phyloP scores from a whole-genome alignment of 306 rosid species.

The Glycine soja region DNA sequence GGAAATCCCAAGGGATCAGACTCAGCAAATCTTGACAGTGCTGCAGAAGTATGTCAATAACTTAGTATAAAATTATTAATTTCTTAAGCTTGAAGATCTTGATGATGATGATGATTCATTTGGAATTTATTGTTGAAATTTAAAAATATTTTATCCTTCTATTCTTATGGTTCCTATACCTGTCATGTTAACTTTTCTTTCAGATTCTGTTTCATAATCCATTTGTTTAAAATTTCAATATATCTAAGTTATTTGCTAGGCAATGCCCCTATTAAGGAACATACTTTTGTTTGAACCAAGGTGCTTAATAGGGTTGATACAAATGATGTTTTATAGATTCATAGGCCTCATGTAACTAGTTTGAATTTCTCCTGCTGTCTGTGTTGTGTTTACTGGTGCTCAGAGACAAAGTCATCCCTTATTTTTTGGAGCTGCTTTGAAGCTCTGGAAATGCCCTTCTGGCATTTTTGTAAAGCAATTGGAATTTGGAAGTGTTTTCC shows the following conservation, averaged over 20 bases:
- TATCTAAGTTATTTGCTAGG: slow-evolving; percentile 31
- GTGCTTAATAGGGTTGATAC: slow-evolving; percentile 16
- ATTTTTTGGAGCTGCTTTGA: slow-evolving; percentile 20
- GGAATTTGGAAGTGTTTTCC: not conserved
- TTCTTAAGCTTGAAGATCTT: slow-evolving; percentile 40
- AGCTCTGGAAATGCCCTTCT: slow-evolving; percentile 26
- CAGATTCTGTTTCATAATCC: slow-evolving; percentile 15
- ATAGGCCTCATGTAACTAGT: slow-evolving; percentile 15
- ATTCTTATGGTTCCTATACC: slow-evolving; percentile 30
- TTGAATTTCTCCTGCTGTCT: slow-evolving; percentile 11
- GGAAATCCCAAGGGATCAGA: slow-evolving; percentile 96
- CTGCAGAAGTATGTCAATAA: slow-evolving; percentile 83
- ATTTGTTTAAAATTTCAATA: slow-evolving; percentile 33
- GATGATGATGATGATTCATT: slow-evolving; percentile 4
- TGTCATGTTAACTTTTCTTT: slow-evolving; percentile 5
- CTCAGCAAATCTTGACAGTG: slow-evolving; percentile 97
- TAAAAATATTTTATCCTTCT: slow-evolving; percentile 28
- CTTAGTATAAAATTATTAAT: slow-evolving; percentile 22
- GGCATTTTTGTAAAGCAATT: slow-evolving; percentile 12
- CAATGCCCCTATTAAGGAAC: slow-evolving; percentile 4
- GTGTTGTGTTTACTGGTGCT: slow-evolving; percentile 12
- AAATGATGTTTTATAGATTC: slow-evolving; percentile 6
- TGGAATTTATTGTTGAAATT: slow-evolving; percentile 35
- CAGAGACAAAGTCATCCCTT: slow-evolving; percentile 7
- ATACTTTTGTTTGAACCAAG: slow-evolving; percentile 36